These are phyloP conservation scores for Zygosaccharomyces lentus DNA, from an alignment of 805 yeast species.

Conservation along the genomic window DNA sequence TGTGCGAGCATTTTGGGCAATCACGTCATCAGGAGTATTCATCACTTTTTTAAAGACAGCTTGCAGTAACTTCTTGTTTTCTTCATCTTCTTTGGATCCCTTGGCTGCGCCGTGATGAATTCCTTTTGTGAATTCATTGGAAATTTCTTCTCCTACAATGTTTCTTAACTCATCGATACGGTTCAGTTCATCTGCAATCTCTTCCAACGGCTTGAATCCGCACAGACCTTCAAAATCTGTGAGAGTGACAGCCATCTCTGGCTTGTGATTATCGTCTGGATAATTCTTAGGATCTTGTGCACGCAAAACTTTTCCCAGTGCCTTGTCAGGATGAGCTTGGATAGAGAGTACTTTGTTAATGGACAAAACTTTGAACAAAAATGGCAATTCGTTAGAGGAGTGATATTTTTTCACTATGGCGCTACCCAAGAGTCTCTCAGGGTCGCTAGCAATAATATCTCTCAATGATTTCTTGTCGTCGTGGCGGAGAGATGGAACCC, in stretches of 20 bases:
- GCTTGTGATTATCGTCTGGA: constrained; percentile 98
- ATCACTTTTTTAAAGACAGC: constrained; percentile 75
- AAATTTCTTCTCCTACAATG: constrained; percentile 61
- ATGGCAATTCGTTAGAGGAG: constrained; percentile 71
- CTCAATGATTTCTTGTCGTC: constrained; percentile 57
- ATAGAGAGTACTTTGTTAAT: constrained; percentile 89
- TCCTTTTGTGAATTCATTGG: constrained; percentile 49
- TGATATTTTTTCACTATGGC: constrained; percentile 62
- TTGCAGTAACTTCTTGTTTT: constrained; percentile 65
- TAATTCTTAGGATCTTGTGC: constrained; percentile 84
- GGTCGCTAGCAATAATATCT: constrained; percentile 57
- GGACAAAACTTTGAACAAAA: constrained; percentile 87
- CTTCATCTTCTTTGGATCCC: constrained; percentile 50
- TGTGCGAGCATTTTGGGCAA: constrained; percentile 53
- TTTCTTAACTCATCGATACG: constrained; percentile 72
- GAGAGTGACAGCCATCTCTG: constrained; percentile 99
- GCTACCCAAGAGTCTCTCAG: constrained; percentile 56
- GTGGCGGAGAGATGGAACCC: constrained; percentile 69
- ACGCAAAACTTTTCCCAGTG: constrained; percentile 71
- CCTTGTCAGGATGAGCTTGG: constrained; percentile 97
- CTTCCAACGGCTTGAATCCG: constrained; percentile 88
- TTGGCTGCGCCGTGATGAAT: constrained; percentile 42
- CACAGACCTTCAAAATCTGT: constrained; percentile 97
- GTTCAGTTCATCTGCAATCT: constrained; percentile 63
- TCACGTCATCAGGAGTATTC: constrained; percentile 65